These are phyloP conservation scores for Harringtonia lauricola DNA, from an alignment of 2,329 filamentous ascomycete species.

Conservation along the genomic window DNA sequence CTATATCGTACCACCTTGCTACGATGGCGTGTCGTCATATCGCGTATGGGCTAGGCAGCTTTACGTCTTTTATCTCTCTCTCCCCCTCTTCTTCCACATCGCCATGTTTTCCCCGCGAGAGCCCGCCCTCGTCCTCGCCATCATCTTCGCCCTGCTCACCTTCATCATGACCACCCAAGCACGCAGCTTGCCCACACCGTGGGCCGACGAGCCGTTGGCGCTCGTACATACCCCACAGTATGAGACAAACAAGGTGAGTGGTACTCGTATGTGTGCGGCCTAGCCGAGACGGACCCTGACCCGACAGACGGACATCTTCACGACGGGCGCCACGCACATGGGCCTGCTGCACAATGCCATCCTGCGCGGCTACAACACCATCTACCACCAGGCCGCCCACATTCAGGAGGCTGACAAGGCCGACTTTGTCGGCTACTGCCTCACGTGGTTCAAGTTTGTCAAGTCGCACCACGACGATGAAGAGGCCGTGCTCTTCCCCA, in stretches of 20 bases:
- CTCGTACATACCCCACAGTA: slow-evolving; percentile 43
- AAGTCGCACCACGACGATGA: slow-evolving; percentile 51
- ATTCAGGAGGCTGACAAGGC: slow-evolving; percentile 33
- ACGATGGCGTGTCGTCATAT: too few relatives aligned
- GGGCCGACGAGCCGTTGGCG: slow-evolving; percentile 45
- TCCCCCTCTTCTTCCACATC: not conserved
- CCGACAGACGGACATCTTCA: slow-evolving; percentile 43
- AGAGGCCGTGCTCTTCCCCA: slow-evolving; percentile 43
- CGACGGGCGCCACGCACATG: slow-evolving; percentile 49
- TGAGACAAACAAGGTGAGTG: slow-evolving; percentile 35
- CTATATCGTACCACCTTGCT: too few relatives aligned
- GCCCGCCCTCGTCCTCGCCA: not conserved
- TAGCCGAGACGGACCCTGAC: not conserved
- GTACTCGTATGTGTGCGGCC: not conserved
- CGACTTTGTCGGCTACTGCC: slow-evolving; percentile 46
- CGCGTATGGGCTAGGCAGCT: too few relatives aligned
- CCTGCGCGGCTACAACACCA: slow-evolving; percentile 52
- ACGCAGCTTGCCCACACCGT: slow-evolving; percentile 17
- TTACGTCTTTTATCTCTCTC: too few relatives aligned
- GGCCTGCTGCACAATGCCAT: slow-evolving; percentile 50
- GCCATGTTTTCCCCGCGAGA: not conserved
- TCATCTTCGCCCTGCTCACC: not conserved
- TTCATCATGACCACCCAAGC: not conserved
- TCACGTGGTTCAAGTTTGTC: slow-evolving; percentile 49
- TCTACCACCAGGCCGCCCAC: slow-evolving; percentile 47